Base-by-base conservation (phyloP, 192 early-diverging fungal genomes). In the Kickxella alabastrina region DNA sequence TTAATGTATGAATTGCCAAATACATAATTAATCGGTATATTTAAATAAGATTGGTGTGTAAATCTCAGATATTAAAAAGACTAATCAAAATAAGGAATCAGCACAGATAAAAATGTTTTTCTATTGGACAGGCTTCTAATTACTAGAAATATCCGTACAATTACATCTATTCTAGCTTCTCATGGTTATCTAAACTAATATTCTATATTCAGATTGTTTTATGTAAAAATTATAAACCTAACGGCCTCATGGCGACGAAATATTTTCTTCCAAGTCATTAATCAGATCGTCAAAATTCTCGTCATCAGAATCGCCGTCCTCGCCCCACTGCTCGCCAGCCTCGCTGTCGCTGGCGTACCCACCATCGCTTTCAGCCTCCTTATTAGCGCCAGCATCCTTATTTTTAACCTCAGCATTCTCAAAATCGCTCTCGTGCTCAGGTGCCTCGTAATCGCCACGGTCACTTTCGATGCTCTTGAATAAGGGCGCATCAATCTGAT, bases 201-300 rank as follows among this genome's bases (percentile, higher is more conserved):
- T n/a, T n/a, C n/a, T n/a, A n/a, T n/a, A n/a, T n/a, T n/a, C n/a
- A n/a, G n/a, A n/a, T n/a, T n/a, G n/a, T n/a, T n/a, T n/a, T n/a
- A n/a, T n/a, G n/a, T n/a, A n/a, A n/a, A n/a, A n/a, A n/a, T n/a
- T n/a, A n/a, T n/a, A n/a, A n/a, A 39, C 15, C 10, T 7, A 17
- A 8, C 15, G 7, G 38, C 15, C 5, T 17, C 19, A 42, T 3
- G 65, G 52, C 17, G 66, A 61, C n/a, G 60, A 53, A 22, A 82
- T 63, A 15, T 72, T 71, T 27, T 72, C 72, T 56, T 80, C 81
- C 28, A 83, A 47, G 19, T 75, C 61, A 49, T 65, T 74, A 15
- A 79, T 75, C 41, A 83, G 47, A 43, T 79, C 80, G 44, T 78
- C 78, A 45, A 66, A 65, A 46, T 74, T 59, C 8, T 57, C 64